Conservation (phyloP, 2,329 filamentous ascomycete species). For the Colletotrichum sp. region DNA sequence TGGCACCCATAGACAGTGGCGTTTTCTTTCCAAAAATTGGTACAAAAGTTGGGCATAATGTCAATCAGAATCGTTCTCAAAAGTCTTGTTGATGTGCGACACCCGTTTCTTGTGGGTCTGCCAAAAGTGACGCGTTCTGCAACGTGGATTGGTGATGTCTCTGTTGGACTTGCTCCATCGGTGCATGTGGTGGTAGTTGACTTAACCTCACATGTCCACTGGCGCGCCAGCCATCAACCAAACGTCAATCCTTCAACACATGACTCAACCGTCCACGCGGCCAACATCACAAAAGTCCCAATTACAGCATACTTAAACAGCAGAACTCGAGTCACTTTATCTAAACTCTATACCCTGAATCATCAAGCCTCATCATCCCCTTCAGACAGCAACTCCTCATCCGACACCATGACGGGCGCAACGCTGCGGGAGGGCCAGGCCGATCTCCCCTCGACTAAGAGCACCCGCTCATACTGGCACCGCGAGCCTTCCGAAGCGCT, state of each 20-base stretch:
- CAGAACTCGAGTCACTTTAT: neutral
- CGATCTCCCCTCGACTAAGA: conserved; percentile 64
- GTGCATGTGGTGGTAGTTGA: neutral
- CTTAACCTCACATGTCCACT: neutral
- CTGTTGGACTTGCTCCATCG: neutral
- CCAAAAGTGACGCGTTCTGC: neutral
- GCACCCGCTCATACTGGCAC: conserved; percentile 77
- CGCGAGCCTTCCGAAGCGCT: conserved; percentile 68
- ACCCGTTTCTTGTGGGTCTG: neutral
- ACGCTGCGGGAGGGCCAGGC: conserved; percentile 42
- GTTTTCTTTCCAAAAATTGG: conserved; percentile 11
- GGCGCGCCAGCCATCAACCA: neutral
- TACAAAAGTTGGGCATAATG: conserved; percentile 1
- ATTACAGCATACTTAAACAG: neutral
- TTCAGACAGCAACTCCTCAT: neutral
- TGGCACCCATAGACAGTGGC: conserved; percentile 17
- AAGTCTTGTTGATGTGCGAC: neutral
- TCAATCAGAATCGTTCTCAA: neutral
- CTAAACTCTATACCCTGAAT: neutral
- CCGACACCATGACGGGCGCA: conserved; percentile 34
- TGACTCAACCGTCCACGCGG: neutral
- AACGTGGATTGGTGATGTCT: neutral
- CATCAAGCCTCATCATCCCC: neutral
- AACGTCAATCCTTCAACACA: neutral
- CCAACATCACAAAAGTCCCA: neutral